phyloP scores from a whole-genome alignment of 139 green algal species.

The Deuterostichococcus epilithicus region DNA sequence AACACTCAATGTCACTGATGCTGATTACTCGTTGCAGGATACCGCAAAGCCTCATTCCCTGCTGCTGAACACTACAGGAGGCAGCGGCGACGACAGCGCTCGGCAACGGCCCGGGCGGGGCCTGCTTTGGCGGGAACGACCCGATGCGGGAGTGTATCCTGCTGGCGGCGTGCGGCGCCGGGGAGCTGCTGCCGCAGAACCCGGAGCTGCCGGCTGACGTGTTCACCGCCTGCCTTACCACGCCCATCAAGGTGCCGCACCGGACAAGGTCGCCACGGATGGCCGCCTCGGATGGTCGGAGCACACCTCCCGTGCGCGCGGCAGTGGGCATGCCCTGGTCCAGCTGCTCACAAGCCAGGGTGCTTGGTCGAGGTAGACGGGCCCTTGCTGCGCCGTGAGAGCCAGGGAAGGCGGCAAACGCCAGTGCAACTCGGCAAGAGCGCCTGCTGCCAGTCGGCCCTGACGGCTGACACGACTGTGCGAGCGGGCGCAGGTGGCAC shows the following conservation, averaged over 20 bases:
- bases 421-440: too few species aligned
- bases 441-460: too few species aligned
- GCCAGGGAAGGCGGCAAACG: too few species aligned
- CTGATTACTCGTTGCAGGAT: too few species aligned
- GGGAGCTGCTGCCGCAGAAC: slow-evolving; percentile 89
- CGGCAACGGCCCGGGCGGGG: too few species aligned
- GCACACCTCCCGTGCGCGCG: too few species aligned
- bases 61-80: neutral
- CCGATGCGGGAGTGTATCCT: slow-evolving; percentile 79
- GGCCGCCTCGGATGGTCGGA: neutral
- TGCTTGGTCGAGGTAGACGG: too few species aligned
- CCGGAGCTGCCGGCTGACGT: slow-evolving; percentile 91
- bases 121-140: slow-evolving; percentile 12
- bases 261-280: neutral
- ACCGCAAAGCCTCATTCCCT: neutral
- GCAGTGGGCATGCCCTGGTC: too few species aligned
- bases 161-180: slow-evolving; percentile 81
- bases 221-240: slow-evolving; percentile 98
- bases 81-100: neutral
- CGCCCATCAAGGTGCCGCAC: slow-evolving; percentile 82
- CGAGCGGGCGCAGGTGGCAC: slow-evolving; percentile 60
- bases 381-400: too few species aligned
- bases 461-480: neutral
- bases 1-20: too few species aligned
- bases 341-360: too few species aligned